Conservation (phyloP, 2,329 filamentous ascomycete species). For the Alternaria burnsii region DNA sequence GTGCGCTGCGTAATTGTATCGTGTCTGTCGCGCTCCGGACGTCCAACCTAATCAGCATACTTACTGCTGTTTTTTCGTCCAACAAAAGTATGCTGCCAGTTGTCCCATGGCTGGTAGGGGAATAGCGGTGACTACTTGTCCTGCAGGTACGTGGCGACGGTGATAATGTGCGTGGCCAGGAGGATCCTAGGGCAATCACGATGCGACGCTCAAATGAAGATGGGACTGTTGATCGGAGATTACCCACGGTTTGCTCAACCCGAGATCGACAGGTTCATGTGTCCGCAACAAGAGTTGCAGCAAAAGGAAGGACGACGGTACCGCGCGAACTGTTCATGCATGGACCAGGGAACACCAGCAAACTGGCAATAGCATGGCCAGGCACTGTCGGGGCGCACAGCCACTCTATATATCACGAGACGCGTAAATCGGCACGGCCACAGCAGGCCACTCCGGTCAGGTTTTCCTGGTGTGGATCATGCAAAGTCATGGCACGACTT, state of each 20-base stretch:
- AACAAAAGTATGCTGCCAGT: neutral
- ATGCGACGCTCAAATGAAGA: neutral
- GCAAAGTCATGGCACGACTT: slow-evolving; percentile 14
- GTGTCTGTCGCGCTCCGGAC: slow-evolving; percentile 1
- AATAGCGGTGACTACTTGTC: slow-evolving; percentile 12
- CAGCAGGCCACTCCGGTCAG: neutral
- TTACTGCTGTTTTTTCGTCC: neutral
- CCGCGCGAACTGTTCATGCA: slow-evolving; percentile 7
- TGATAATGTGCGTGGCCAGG: slow-evolving; percentile 2
- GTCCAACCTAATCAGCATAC: neutral
- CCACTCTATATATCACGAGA: neutral
- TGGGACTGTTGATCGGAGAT: slow-evolving; percentile 1
- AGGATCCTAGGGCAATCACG: neutral
- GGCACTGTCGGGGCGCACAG: slow-evolving; percentile 1
- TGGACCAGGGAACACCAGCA: neutral
- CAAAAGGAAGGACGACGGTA: slow-evolving; percentile 1
- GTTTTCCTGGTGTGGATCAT: slow-evolving; percentile 15
- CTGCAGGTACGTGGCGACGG: slow-evolving; percentile 13
- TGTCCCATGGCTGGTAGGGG: neutral
- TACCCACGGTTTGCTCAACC: neutral
- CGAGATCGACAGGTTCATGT: slow-evolving; percentile 1
- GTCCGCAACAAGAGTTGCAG: slow-evolving; percentile 2
- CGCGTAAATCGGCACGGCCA: slow-evolving; percentile 15
- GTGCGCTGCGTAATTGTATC: neutral
- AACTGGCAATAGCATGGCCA: neutral